Percentiles rank a stretch among this genome's conserved stretches.
These are phyloP conservation scores for Candida sp. DNA, from an alignment of 1,139 yeast genomes.

Conservation along the genomic window DNA sequence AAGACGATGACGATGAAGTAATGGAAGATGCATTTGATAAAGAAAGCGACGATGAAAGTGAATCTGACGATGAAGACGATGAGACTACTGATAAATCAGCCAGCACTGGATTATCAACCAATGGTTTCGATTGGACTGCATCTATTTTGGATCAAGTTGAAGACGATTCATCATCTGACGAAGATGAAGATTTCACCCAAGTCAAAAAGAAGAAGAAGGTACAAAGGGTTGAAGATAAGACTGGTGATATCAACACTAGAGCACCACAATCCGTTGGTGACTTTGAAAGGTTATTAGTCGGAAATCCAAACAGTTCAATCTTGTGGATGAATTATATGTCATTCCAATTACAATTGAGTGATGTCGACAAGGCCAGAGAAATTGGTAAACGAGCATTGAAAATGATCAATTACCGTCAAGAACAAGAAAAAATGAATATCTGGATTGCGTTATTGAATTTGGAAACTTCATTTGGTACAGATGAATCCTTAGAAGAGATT, in stretches of 20 bases:
- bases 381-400: conserved; percentile 90
- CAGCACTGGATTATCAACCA: conserved; percentile 64
- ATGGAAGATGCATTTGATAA: conserved; percentile 20
- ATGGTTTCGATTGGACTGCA: conserved; percentile 94
- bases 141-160: conserved; percentile 79
- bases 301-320: conserved; percentile 91
- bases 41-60: conserved; percentile 20
- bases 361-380: conserved; percentile 90
- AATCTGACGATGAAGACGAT: conserved; percentile 15
- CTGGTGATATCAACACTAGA: conserved; percentile 77
- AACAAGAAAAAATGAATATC: conserved; percentile 86
- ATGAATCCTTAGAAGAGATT: conserved; percentile 72
- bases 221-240: conserved; percentile 66
- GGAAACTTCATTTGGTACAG: conserved; percentile 91
- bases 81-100: conserved; percentile 17
- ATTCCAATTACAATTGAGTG: conserved; percentile 92
- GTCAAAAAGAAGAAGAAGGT: conserved; percentile 40
- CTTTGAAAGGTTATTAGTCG: conserved; percentile 86
- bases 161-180: conserved; percentile 49
- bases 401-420: conserved; percentile 88
- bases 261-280: conserved; percentile 91
- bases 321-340: conserved; percentile 99
- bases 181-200: conserved; percentile 54
- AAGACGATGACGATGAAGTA: conserved; percentile 18
- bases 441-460: conserved; percentile 96